Base-by-base conservation (phyloP, 352 stramenopile genomes). In the Plasmopara viticola region DNA sequence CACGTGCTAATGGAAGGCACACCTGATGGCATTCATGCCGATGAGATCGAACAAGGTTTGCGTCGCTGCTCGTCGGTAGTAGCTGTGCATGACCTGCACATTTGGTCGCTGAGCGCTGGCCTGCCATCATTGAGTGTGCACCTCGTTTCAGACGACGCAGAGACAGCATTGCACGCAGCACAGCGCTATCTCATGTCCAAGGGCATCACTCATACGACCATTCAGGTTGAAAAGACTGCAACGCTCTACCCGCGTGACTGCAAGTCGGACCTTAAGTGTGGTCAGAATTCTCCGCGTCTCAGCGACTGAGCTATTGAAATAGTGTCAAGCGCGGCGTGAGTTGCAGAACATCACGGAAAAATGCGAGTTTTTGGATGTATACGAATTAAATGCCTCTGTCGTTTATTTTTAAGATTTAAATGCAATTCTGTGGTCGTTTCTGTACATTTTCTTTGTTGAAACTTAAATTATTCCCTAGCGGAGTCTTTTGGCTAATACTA, bases 11-110 rank as follows among this genome's bases (percentile, higher is more conserved):
- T 99, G 64, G 90, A 99, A 68, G 95, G 94, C 56, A 96, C 95
- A 7, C 96, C 96, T 0, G 77, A 93, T 2, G 75, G 85, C 39
- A 87, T 99, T 40, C 72, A 97, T 59, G 75, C 81, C 38, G 66
- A 87, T 12, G 71, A 94, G 53, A 87, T 98, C 17, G 81, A 90
- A 45, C 37, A 78, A n/a, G 81, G 71, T 1, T 75, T 98, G 48
- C 65, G 60, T 31, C 53, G 42, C 28, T 84, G 97, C 48, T 48
- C 70, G 15, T 84, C 87, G 2, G 94, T 99, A 5, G 60, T 78
- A 8, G 81, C 97, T 51, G 88, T 98, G 12, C 96, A 99, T 72
- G 94, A 99, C 68, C 71, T 99, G 53, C 96, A 99, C 76, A 97
- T 99, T 53, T 99, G 97, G 97, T 95, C 74, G 48, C 88, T 99